Percentiles rank a stretch among this genome's conserved stretches.
phyloP scores from a whole-genome alignment of 2,329 filamentous ascomycete genomes.

The Colletotrichum nymphaeae region DNA sequence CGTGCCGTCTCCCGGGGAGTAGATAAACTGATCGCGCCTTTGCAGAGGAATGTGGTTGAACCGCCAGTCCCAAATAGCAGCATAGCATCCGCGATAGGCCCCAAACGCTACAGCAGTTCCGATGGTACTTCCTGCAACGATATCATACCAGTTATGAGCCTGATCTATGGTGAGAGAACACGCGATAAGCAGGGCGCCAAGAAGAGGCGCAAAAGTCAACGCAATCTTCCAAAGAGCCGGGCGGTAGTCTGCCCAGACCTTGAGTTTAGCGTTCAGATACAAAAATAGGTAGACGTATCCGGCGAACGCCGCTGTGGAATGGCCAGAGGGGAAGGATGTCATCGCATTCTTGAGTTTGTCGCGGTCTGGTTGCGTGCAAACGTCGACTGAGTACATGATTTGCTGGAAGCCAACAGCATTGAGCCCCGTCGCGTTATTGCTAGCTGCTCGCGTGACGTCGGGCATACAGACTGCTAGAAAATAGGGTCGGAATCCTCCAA shows the following conservation, averaged over 20 bases:
- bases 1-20: conserved; percentile 21
- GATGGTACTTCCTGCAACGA: conserved; percentile 72
- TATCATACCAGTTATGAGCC: conserved; percentile 78
- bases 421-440: conserved; percentile 53
- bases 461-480: conserved; percentile 75
- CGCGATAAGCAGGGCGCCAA: conserved; percentile 69
- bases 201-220: conserved; percentile 66
- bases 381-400: conserved; percentile 72
- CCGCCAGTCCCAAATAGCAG: conserved; percentile 76
- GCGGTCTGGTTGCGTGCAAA: conserved; percentile 69
- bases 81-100: conserved; percentile 74
- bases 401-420: conserved; percentile 62
- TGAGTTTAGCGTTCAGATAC: conserved; percentile 79
- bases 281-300: conserved; percentile 73
- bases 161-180: conserved; percentile 73
- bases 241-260: conserved; percentile 75
- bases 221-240: conserved; percentile 75
- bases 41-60: conserved; percentile 75
- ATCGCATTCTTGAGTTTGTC: conserved; percentile 69
- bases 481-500: conserved; percentile 72
- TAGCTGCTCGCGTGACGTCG: conserved; percentile 54
- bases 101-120: conserved; percentile 72
- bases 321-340: conserved; percentile 76
- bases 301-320: conserved; percentile 73
- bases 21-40: conserved; percentile 47